A percentile compares a stretch with the other conserved stretches of the same genome.
These are phyloP conservation scores for Penicillium sp. DNA, from an alignment of 2,329 filamentous ascomycete genomes.

Conservation along the genomic window DNA sequence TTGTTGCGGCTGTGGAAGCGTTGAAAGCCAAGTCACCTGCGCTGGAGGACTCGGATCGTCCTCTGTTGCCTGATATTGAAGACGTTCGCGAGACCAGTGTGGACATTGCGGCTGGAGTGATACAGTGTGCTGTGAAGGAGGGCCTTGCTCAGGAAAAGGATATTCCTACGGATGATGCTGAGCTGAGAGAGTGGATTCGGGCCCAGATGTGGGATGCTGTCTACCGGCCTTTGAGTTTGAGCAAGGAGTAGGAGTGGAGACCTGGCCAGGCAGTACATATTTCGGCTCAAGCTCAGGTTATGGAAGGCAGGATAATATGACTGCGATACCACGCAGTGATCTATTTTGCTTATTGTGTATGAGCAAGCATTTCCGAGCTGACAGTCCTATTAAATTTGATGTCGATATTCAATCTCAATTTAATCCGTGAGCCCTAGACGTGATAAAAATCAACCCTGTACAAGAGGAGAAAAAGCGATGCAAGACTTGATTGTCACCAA, in stretches of 20 bases:
- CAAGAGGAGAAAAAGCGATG: conserved; percentile 5
- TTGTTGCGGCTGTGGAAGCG: conserved; percentile 75
- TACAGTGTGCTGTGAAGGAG: conserved; percentile 69
- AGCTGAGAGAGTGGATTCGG: conserved; percentile 43
- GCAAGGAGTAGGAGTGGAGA: conserved; percentile 5
- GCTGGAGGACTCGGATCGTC: conserved; percentile 62
- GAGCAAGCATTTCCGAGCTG: background rate
- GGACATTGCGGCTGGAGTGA: conserved; percentile 73
- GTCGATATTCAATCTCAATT: conserved; percentile 8
- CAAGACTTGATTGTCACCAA: background rate
- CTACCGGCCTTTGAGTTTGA: conserved; percentile 36
- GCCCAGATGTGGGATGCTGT: conserved; percentile 47
- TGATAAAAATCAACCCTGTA: conserved; percentile 5
- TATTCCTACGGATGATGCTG: conserved; percentile 57
- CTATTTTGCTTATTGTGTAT: background rate
- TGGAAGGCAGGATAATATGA: background rate
- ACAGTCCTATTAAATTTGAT: background rate
- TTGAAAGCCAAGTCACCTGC: conserved; percentile 73
- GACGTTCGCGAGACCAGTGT: conserved; percentile 75
- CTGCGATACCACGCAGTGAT: too few relatives aligned
- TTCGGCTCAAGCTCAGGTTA: background rate
- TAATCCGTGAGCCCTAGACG: conserved; percentile 5
- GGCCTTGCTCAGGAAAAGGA: conserved; percentile 64
- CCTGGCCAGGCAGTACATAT: background rate
- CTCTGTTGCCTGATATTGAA: conserved; percentile 74